These are phyloP conservation scores for Leccinum fallax DNA, from an alignment of 1,284 basidiomycete species.

Conservation along the genomic window DNA sequence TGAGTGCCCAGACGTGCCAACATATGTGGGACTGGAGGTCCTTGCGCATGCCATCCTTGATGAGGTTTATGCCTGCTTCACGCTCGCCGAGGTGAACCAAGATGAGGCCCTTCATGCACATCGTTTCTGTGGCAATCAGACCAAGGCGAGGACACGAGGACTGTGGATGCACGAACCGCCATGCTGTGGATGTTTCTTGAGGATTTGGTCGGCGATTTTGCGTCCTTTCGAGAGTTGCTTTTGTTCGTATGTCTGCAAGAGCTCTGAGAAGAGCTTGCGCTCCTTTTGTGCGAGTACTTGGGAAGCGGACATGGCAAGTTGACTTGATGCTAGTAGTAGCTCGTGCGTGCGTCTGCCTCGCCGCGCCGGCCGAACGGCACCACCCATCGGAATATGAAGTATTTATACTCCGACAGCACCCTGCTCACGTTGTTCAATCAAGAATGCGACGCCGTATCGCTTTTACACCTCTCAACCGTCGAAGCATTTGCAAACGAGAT, in stretches of 20 bases:
- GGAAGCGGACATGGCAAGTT: conserved; percentile 9
- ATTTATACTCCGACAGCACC: conserved; percentile 7
- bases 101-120: conserved; percentile 93
- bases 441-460: no score
- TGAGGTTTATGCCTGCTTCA: conserved; percentile 83
- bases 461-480: no score
- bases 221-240: conserved; percentile 89
- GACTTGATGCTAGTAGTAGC: conserved; percentile 11
- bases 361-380: conserved; percentile 2
- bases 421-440: no score
- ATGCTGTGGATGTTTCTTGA: conserved; percentile 96
- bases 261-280: conserved; percentile 83
- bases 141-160: conserved; percentile 12
- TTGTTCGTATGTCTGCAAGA: conserved; percentile 90
- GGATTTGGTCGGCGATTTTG: conserved; percentile 91
- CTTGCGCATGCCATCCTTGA: conserved; percentile 85
- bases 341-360: background rate
- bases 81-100: conserved; percentile 84
- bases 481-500: no score
- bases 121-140: conserved; percentile 64
- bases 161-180: conserved; percentile 62
- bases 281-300: conserved; percentile 77
- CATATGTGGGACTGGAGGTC: conserved; percentile 95
- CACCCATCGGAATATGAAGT: conserved; percentile 9
- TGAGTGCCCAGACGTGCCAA: conserved; percentile 97